Evolutionary conservation across 1,284 basidiomycete genomes (phyloP), one percentile per base, ranked within the genome.

Genomic region (Vanrija sp.): DNA sequence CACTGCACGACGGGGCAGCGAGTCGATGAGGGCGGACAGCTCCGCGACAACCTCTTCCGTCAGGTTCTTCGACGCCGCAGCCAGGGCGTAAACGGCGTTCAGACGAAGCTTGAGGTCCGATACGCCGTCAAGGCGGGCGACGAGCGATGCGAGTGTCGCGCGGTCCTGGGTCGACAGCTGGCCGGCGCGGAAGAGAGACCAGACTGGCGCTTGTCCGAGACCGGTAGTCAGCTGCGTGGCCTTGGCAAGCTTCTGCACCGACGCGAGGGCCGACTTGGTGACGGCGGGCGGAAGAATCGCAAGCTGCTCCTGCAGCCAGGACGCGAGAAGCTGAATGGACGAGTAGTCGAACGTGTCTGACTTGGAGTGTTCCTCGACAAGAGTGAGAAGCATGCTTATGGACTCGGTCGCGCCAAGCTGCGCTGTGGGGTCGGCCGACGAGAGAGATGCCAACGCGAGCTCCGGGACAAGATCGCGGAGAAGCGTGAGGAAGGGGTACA

Each of bases 331-430:
- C 55, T 75, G 76, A 10, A 78, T 68, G 1, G 79, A 71, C 9
- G 79, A 79, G 60, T 77, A 79, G 59, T 79, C 77, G 60, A 79
- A 75, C 1, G 65, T 63, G 8, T 62, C 48, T 1, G 47, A 43
- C 25, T 60, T 59, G 34, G 66, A 66, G 52, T 72, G 67, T 10
- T 65, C 58, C 61, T 76, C 73, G 40, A 79, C 62, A 18, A 72
- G 53, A 7, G 28, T 34, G 23, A 57, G 51, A 6, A 61, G 51
- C 26, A 58, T 40, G n/a, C 43, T 25, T 0, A 45, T 47, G 0
- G 25, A 38, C 51, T 61, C 60, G 5, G 52, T 50, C 1, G 55
- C 48, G 9, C 38, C 39, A 1, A 61, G 19, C 5, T 51, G 19
- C 1, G 14, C n/a, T 0, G 29, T 21, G 2, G 19, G n/a, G 19